A percentile compares a stretch with the other conserved stretches of the same genome.
These are phyloP conservation scores for Xanthoceras sorbifolium DNA, from an alignment of 345 rosid species.

Conservation along the genomic window DNA sequence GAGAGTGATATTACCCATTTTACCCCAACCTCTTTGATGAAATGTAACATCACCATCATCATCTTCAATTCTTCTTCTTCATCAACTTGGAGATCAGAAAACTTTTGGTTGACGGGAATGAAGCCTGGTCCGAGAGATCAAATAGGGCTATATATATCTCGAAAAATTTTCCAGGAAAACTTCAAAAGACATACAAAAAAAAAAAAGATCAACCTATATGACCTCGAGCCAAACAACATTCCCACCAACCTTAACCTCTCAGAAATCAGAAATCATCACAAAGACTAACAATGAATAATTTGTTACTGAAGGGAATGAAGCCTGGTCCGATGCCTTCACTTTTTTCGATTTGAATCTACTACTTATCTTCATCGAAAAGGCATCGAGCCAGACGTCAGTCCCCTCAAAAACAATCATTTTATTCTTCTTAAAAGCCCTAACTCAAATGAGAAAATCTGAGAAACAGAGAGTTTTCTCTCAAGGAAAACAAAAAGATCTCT, in stretches of 20 bases:
- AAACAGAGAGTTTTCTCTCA: neutral
- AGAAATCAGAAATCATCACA: neutral
- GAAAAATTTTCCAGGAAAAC: conserved; percentile 6
- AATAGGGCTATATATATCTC: conserved; percentile 12
- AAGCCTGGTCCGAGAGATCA: conserved; percentile 70
- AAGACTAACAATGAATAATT: conserved; percentile 1
- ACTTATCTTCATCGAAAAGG: neutral
- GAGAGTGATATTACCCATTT: neutral
- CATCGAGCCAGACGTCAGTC: conserved; percentile 22
- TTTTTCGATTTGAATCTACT: neutral
- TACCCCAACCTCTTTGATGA: neutral
- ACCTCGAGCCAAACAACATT: conserved; percentile 63
- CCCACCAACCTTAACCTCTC: conserved; percentile 46
- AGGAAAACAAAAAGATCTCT: neutral
- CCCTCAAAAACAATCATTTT: conserved; percentile 27
- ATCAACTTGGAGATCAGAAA: neutral
- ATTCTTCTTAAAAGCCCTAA: neutral
- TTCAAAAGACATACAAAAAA: neutral
- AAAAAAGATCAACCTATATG: conserved; percentile 35
- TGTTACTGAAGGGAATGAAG: conserved; percentile 29
- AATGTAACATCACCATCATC: neutral
- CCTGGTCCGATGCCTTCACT: conserved; percentile 23
- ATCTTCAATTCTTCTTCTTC: neutral
- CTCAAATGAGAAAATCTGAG: conserved; percentile 8
- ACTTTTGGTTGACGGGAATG: conserved; percentile 52